Conservation (phyloP, 2,329 filamentous ascomycete species). For the Neonectria punicea region DNA sequence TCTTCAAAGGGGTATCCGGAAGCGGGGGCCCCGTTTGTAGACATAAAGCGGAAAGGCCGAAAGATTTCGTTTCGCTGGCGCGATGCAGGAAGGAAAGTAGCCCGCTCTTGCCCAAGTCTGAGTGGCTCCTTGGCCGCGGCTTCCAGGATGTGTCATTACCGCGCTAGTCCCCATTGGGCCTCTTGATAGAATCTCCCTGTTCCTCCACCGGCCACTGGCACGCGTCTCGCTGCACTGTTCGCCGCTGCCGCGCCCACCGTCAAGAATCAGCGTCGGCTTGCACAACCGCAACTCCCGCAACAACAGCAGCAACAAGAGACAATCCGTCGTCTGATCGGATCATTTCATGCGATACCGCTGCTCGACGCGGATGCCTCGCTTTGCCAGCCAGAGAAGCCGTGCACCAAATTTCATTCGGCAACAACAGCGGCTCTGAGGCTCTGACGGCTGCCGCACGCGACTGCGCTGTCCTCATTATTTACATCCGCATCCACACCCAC, state of each 20-base stretch:
- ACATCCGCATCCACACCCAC: conserved; percentile 21
- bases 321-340: background rate
- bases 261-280: conserved; percentile 31
- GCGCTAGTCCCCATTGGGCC: conserved; percentile 45
- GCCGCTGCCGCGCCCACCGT: conserved; percentile 32
- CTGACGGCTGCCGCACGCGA: conserved; percentile 19
- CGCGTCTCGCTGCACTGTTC: conserved; percentile 43
- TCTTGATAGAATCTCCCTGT: conserved; percentile 46
- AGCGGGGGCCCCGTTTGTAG: conserved; percentile 15
- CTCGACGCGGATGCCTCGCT: conserved; percentile 4
- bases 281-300: conserved; percentile 27
- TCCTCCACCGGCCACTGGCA: conserved; percentile 42
- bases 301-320: background rate
- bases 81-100: conserved; percentile 27
- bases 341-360: background rate
- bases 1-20: conserved; percentile 6
- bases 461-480: conserved; percentile 26
- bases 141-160: conserved; percentile 32
- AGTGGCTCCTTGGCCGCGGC: conserved; percentile 35
- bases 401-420: conserved; percentile 2
- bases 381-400: conserved; percentile 7
- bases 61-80: conserved; percentile 9
- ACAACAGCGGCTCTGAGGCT: conserved; percentile 13
- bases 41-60: conserved; percentile 19
- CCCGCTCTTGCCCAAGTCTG: conserved; percentile 28